Base-by-base conservation (phyloP, 176 grass and related monocot species). In the Avena atlantica region DNA sequence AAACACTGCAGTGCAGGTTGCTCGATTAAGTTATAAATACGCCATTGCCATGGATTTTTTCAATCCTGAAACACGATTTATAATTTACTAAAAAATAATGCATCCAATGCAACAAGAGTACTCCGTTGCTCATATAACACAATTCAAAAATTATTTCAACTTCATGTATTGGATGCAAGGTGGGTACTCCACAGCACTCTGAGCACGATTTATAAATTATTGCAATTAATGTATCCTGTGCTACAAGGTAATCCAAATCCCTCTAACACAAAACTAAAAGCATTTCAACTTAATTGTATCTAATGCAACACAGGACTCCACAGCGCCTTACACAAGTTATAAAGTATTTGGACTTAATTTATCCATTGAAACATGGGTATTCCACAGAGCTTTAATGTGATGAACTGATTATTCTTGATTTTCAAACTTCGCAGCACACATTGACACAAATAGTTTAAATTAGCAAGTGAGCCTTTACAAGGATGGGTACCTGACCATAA, bases 211-310 rank as follows among this genome's bases (percentile, higher is more conserved):
- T 42, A 10, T 4, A 40, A 40, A 70, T 19, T 70, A 70, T 70
- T 70, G 40, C 34, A 42, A 70, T 42, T 42, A 70, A 4, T 70
- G 0, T 0, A 42, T 70, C 34, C 34, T 12, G 16, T 19, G 0
- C 67, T 42, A 40, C 27, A 31, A 34, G 63, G 24, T 13, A 65
- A 1, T 0, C 63, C 63, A 68, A 29, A 36, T 15, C 8, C 13
- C 64, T 29, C 2, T 66, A 67, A 34, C 64, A 67, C 27, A 34
- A 67, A 67, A 67, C 34, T 67, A 3, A 20, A 58, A 67, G 25
- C 13, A 67, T 67, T 67, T 67, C 64, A 67, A 65, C 62, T 67
- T 34, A 65, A 7, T 66, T 42, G 64, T 69, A 68, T 16, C 64
- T 3, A 66, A 66, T 66, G 63, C 63, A 15, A 29, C 21, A 62